These are phyloP conservation scores for Neofusicoccum ribis DNA, from an alignment of 2,329 filamentous ascomycete species.

Conservation along the genomic window DNA sequence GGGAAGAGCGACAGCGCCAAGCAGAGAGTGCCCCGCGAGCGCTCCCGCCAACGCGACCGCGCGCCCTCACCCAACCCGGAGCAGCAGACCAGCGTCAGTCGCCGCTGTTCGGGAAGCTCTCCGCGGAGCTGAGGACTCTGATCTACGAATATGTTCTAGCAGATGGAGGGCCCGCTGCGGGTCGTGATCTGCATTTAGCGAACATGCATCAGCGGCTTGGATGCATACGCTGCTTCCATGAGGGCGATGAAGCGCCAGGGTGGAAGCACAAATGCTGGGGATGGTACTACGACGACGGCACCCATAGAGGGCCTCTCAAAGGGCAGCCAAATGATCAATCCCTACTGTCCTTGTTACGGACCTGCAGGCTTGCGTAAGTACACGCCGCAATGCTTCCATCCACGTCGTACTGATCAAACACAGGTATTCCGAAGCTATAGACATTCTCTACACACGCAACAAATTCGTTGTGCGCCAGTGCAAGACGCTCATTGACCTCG, in stretches of 20 bases:
- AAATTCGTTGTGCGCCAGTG: constrained; percentile 16
- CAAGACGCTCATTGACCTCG: constrained; percentile 8
- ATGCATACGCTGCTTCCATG: not conserved
- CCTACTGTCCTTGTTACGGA: not conserved
- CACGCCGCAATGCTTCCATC: not conserved
- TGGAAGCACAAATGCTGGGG: not conserved
- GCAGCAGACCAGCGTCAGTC: not conserved
- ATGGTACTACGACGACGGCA: not conserved
- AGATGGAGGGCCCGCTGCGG: not conserved
- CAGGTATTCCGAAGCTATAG: constrained; percentile 14
- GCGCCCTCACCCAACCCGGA: not conserved
- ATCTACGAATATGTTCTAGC: not conserved
- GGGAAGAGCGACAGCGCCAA: not conserved
- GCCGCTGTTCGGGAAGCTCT: not conserved
- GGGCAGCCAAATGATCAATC: not conserved
- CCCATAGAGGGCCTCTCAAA: not conserved
- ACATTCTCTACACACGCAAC: constrained; percentile 17
- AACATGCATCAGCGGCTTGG: not conserved
- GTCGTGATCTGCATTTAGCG: not conserved
- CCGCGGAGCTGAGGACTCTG: not conserved
- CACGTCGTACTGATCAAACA: not conserved
- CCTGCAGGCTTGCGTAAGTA: not conserved
- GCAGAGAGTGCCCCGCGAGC: not conserved
- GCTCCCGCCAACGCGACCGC: not conserved
- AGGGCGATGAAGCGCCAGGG: not conserved